Percentiles rank a stretch among this genome's conserved stretches.
Evolutionary conservation across 495 filamentous ascomycete species (phyloP).

Genomic region (Parathielavia appendiculata): DNA sequence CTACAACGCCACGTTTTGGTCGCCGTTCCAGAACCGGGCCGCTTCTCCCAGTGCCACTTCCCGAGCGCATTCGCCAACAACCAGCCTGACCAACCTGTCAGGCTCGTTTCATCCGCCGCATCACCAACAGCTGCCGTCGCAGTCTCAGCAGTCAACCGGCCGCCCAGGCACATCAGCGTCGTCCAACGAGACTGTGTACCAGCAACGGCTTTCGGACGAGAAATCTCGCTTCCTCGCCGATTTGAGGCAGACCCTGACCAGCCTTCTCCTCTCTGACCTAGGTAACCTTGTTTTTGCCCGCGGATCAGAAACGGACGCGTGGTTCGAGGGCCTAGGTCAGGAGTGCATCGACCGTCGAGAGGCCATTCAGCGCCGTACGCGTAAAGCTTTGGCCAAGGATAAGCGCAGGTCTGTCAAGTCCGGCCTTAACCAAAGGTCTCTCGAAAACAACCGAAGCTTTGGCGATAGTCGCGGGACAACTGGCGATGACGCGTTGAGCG

Average conservation of each 20-base stretch:
- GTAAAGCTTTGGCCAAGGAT: slow-evolving; percentile 38
- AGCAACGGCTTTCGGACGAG: slow-evolving; percentile 48
- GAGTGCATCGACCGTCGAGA: slow-evolving; percentile 73
- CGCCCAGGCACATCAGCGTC: slow-evolving; percentile 53
- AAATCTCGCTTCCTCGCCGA: slow-evolving; percentile 66
- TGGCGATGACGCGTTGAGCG: slow-evolving; percentile 31
- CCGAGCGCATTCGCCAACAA: slow-evolving; percentile 52
- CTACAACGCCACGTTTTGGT: slow-evolving; percentile 82
- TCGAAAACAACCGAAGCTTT: slow-evolving; percentile 57
- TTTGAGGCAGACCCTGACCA: slow-evolving; percentile 72
- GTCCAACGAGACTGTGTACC: slow-evolving; percentile 54
- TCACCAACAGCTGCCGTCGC: slow-evolving; percentile 38
- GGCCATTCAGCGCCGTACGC: slow-evolving; percentile 49
- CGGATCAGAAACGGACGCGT: slow-evolving; percentile 88
- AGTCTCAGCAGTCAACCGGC: slow-evolving; percentile 37
- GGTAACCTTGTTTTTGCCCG: slow-evolving; percentile 76
- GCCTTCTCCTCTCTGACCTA: slow-evolving; percentile 83
- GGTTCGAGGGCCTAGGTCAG: slow-evolving; percentile 75
- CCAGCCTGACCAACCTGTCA: slow-evolving; percentile 48
- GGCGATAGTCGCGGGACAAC: slow-evolving; percentile 44
- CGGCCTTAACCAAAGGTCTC: slow-evolving; percentile 42
- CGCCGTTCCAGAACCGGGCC: slow-evolving; percentile 63
- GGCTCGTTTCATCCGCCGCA: slow-evolving; percentile 41
- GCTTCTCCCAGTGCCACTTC: slow-evolving; percentile 56
- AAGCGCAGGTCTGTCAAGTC: slow-evolving; percentile 41